Base-by-base conservation (phyloP, 2,329 filamentous ascomycete genomes). In the Fusarium coffeatum region DNA sequence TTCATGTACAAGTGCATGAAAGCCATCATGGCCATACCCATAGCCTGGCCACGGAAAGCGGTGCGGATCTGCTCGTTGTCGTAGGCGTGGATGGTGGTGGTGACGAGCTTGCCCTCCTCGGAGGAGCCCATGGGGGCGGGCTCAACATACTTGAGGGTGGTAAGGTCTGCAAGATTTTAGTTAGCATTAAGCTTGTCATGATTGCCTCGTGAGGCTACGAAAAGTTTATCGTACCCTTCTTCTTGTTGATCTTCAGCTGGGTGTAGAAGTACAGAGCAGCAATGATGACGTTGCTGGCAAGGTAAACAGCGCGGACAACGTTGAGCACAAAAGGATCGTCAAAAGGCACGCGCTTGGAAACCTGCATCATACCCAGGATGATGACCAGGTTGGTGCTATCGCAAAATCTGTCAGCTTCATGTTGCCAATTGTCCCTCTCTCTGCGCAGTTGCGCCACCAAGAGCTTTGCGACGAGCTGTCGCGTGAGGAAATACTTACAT, bases 1-100 rank as follows among this genome's bases (percentile, higher is more conserved):
- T 98, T 94, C 88, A 99, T 92, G 90, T 98, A 99, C 68, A 99
- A 74, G 85, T 99, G 96, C 95, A 99, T 98, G 78, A 98, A 93
- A 68, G 83, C 90, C 95, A 99, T 98, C 94, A 99, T 99, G 81
- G 88, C 94, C 63, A 99, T 87, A 65, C 96, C 96, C 93, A 97
- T 98, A 77, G 97, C 84, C 85, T 98, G 95, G 71, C 91, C 88
- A 82, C 96, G 96, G 88, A 95, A 93, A 72, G 93, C 87, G 71
- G 88, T 86, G 83, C 92, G 92, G 79, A 98, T 88, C 85, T 98
- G 95, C 76, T 88, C 84, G 77, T 90, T 86, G 82, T 99, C 96
- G 87, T 99, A 99, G 78, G 94, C 94, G 85, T 97, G 92, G 81
- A 98, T 88, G 69, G 96, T 99, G 69, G 96, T 99, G 61, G 95